Evolutionary conservation across 1,284 basidiomycete species (phyloP), one percentile per base, ranked within the genome.

Genomic region (Ustilago esculenta): DNA sequence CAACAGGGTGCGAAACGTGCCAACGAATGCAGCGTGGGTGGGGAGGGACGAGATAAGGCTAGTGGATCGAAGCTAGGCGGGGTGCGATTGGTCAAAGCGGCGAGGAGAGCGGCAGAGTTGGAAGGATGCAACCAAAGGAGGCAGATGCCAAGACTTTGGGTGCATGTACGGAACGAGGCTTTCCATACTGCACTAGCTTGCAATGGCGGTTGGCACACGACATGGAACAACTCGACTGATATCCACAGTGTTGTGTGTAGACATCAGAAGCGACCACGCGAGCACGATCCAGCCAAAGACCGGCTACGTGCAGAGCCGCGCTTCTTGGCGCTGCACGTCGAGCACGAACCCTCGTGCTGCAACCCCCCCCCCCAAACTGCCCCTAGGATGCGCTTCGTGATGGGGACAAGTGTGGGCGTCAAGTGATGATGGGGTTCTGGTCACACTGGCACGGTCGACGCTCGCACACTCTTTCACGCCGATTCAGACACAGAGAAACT

Each of bases 281-380:
- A 40, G 32, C 18, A 12, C 17, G 44, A 14, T 20, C 2, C 7
- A 42, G 25, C 7, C 20, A 8, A 17, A 44, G 24, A 34, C 35
- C 35, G 43, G 52, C 53, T 48, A 50, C 12, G 27, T 12, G 9
- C 3, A 33, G n/a, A 29, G 20, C 11, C 10, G 23, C 9, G 17
- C 25, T 10, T 59, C 56, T 59, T 59, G 56, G 56, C 56, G 56
- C 56, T 59, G 56, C 56, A 59, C 44, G 43, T 51, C 24, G 43
- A 52, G 56, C 56, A 50, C n/a, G n/a, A n/a, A n/a, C n/a, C n/a
- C n/a, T n/a, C n/a, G n/a, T n/a, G n/a, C n/a, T n/a, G n/a, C n/a
- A n/a, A n/a, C n/a, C n/a, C n/a, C n/a, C n/a, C n/a, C n/a, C n/a
- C n/a, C n/a, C n/a, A n/a, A n/a, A n/a, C n/a, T n/a, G n/a, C n/a